A percentile compares a stretch with the other conserved stretches of the same genome.
Conservation (phyloP, 192 early-diverging fungal species). For the Dispira simplex region DNA sequence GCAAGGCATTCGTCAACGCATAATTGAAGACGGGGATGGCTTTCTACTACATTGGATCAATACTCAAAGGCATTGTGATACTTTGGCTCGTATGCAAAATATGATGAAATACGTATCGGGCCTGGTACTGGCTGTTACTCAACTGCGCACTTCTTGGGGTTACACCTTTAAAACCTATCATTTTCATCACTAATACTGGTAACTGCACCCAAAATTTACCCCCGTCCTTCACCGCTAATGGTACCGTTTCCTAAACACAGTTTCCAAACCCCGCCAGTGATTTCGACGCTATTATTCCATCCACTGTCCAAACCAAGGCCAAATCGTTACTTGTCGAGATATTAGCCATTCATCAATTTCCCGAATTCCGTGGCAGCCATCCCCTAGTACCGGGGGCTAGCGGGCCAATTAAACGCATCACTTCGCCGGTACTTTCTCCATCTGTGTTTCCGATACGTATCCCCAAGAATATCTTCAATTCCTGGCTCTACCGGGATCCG, state of each 20-base stretch:
- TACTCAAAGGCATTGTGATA: background rate
- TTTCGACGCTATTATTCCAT: background rate
- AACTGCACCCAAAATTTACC: no score
- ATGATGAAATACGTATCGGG: no score
- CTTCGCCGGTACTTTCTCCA: background rate
- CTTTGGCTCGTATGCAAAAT: no score
- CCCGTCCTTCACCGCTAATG: no score
- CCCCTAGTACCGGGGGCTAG: background rate
- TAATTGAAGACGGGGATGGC: background rate
- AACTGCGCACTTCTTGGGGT: no score
- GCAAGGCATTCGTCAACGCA: no score
- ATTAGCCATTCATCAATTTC: background rate
- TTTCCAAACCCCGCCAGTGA: background rate
- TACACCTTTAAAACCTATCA: background rate
- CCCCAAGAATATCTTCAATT: background rate
- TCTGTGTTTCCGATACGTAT: background rate
- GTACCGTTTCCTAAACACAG: background rate
- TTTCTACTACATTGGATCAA: background rate
- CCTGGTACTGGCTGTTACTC: no score
- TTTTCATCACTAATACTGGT: no score
- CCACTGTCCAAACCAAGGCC: background rate
- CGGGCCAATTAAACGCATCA: background rate
- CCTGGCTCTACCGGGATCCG: constrained; percentile 1
- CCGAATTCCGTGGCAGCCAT: background rate
- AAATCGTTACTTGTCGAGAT: background rate